A percentile compares a stretch with the other conserved stretches of the same genome.
These are phyloP conservation scores for Eremochloa ophiuroides DNA, from an alignment of 176 grass and related monocot species.

Conservation along the genomic window DNA sequence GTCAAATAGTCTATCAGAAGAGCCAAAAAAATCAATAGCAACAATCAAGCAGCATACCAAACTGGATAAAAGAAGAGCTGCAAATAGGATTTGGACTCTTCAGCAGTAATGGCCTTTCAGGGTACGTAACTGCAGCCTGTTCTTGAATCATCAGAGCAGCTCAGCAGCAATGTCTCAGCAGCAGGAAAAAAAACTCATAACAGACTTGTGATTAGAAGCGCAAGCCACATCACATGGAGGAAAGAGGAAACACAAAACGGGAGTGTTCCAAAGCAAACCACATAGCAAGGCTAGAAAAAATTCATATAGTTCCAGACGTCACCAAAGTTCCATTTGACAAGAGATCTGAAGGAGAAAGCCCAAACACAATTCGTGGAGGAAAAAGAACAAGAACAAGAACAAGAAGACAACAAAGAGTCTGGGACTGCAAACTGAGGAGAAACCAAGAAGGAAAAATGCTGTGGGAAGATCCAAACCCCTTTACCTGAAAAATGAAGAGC, in stretches of 20 bases:
- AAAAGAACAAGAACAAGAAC: neutral
- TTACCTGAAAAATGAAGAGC: neutral
- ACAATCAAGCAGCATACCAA: neutral
- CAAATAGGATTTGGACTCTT: conserved; percentile 15
- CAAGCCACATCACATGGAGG: neutral
- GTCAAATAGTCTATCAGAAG: neutral
- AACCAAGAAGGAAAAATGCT: neutral
- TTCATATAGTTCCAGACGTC: neutral
- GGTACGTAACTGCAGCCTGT: neutral
- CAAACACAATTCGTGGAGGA: neutral
- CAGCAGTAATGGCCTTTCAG: neutral
- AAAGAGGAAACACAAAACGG: neutral
- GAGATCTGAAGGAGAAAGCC: neutral
- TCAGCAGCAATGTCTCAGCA: conserved; percentile 6
- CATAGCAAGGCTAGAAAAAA: neutral
- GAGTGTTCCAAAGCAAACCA: neutral
- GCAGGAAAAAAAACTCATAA: neutral
- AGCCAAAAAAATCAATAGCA: neutral
- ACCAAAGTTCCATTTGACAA: neutral
- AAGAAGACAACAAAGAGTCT: neutral
- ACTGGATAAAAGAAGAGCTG: neutral
- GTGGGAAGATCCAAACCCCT: neutral
- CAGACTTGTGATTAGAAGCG: neutral
- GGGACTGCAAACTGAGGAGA: neutral
- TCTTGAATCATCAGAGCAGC: neutral